Conservation (phyloP, 139 green algal species). For the Pleodorina starrii region DNA sequence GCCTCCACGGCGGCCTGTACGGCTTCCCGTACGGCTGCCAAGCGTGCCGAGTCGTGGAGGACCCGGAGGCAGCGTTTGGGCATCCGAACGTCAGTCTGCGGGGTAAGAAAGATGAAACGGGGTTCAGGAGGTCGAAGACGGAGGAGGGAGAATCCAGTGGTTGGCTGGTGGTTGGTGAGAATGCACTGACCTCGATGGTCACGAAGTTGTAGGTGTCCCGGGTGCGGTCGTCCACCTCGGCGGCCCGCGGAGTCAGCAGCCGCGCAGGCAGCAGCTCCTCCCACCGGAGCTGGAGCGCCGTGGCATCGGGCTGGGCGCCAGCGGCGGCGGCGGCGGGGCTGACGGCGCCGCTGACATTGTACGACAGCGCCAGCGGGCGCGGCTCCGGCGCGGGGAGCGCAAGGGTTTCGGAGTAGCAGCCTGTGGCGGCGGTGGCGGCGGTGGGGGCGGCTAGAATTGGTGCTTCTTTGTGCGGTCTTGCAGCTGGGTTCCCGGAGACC, state of each 20-base stretch:
- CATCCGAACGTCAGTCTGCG: constrained; percentile 62
- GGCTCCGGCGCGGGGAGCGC: constrained; percentile 15
- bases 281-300: constrained; percentile 2
- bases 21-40: constrained; percentile 62
- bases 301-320: no score
- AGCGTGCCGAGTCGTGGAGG: constrained; percentile 50
- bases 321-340: no score
- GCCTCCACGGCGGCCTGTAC: constrained; percentile 36
- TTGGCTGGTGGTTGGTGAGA: no score
- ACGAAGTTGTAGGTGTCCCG: constrained; percentile 93
- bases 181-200: constrained; percentile 73
- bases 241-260: constrained; percentile 59
- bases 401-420: background rate
- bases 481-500: no score
- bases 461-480: no score
- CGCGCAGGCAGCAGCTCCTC: constrained; percentile 70
- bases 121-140: no score
- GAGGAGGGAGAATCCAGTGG: no score
- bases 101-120: no score
- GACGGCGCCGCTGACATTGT: background rate
- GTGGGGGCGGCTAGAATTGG: no score
- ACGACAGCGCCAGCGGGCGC: background rate
- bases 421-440: background rate
- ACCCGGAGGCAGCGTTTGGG: constrained; percentile 44
- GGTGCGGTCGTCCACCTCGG: constrained; percentile 86